A percentile compares a stretch with the other conserved stretches of the same genome.
Conservation (phyloP, 2,329 filamentous ascomycete genomes). For the Pseudohalonectria lignicola region DNA sequence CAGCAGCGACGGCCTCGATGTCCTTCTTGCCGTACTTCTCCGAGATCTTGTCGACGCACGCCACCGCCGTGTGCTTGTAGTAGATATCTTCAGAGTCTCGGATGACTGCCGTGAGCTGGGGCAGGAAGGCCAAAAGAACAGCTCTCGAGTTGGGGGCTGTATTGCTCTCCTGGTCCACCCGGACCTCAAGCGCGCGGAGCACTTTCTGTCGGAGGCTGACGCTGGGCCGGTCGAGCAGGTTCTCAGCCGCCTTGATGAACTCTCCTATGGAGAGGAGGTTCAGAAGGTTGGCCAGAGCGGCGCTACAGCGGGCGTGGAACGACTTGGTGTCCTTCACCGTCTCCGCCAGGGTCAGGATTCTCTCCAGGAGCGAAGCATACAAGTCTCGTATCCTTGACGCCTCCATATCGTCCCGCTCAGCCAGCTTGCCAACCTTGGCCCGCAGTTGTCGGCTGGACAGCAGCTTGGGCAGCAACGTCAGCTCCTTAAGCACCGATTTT, state of each 20-base stretch:
- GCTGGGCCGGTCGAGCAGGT: constrained; percentile 65
- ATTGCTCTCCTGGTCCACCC: constrained; percentile 63
- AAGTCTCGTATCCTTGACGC: constrained; percentile 54
- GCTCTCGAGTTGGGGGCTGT: constrained; percentile 57
- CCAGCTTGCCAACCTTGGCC: constrained; percentile 41
- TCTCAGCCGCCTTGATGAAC: constrained; percentile 80
- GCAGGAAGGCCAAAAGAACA: constrained; percentile 67
- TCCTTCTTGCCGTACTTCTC: constrained; percentile 96
- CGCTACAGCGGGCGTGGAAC: constrained; percentile 49
- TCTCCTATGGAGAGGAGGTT: constrained; percentile 77
- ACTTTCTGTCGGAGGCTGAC: constrained; percentile 70
- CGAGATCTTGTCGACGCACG: constrained; percentile 83
- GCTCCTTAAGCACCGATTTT: constrained; percentile 40
- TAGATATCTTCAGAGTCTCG: constrained; percentile 59
- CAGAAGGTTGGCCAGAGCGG: constrained; percentile 68
- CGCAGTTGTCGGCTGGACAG: constrained; percentile 47
- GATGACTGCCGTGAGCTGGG: constrained; percentile 67
- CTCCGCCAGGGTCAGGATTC: constrained; percentile 55
- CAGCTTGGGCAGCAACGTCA: constrained; percentile 46
- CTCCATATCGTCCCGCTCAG: constrained; percentile 54
- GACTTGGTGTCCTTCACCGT: constrained; percentile 44
- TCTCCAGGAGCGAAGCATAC: constrained; percentile 59
- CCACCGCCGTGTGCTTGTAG: constrained; percentile 76
- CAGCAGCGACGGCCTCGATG: constrained; percentile 60
- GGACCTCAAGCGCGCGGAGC: constrained; percentile 67